These are phyloP conservation scores for Collybiopsis luxurians DNA, from an alignment of 768 basidiomycete species.

Conservation along the genomic window DNA sequence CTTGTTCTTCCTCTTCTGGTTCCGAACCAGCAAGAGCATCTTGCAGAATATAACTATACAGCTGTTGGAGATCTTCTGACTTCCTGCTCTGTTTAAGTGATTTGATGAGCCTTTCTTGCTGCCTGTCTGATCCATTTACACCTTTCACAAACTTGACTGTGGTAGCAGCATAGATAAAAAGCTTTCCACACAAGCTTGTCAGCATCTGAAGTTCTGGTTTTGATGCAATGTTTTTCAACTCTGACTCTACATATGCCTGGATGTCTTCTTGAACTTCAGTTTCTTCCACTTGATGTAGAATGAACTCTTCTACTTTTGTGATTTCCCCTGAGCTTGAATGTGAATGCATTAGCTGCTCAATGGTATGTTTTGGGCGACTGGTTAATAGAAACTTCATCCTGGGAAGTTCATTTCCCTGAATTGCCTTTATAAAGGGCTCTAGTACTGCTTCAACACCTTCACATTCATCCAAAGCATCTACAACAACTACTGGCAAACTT, in stretches of 20 bases:
- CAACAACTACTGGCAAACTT: neutral
- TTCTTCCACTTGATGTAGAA: neutral
- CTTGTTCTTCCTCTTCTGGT: neutral
- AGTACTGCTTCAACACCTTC: neutral
- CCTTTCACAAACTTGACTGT: neutral
- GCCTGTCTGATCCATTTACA: neutral
- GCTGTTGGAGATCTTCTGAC: neutral
- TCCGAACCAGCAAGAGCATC: neutral
- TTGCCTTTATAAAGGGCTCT: neutral
- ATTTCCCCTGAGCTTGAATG: neutral
- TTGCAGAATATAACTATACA: neutral
- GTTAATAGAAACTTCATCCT: slow-evolving; percentile 4
- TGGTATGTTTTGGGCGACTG: neutral
- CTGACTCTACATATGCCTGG: neutral
- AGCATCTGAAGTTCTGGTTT: neutral
- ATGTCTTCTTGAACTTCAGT: neutral
- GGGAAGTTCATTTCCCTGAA: neutral
- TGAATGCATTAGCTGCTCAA: neutral
- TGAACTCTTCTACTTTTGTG: neutral
- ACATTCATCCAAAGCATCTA: slow-evolving; percentile 8
- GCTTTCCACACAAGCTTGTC: neutral
- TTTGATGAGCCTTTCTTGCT: neutral
- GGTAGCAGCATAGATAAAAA: slow-evolving; percentile 7
- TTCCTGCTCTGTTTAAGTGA: neutral
- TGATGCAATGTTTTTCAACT: neutral